Evolutionary conservation across 2,329 filamentous ascomycete genomes (phyloP), one percentile per base, ranked within the genome.

Genomic region (Fonsecaea multimorphosa): DNA sequence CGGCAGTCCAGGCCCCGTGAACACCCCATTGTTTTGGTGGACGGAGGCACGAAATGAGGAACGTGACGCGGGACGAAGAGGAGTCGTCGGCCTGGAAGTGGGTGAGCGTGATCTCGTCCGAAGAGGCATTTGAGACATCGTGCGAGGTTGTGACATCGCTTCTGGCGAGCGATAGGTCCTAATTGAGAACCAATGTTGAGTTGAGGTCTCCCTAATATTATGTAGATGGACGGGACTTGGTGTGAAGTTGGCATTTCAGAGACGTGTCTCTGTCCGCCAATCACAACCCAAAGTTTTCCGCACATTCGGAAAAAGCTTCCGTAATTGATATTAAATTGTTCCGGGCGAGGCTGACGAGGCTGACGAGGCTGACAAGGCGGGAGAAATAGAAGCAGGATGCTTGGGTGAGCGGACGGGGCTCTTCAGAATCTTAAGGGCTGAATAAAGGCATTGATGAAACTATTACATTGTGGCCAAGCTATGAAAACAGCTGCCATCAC

Each of bases 61-160:
- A 59, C 94, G 90, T 2, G 94, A 97, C 22, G 91, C 92, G 16
- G 94, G 91, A 56, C 94, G 91, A 9, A 99, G 86, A 32, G 95
- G 95, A 3, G 95, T 98, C 1, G 93, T 97, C 24, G 94, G 95
- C 68, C 92, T 89, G 49, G 91, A 92, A 4, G 84, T 79, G 19
- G 84, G 85, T 55, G 86, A 82, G 69, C 87, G 88, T 49, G 87
- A 90, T 59, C 83, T 84, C 27, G 88, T 87, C 68, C 82, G 81
- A 46, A 73, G 72, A 51, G 70, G 63, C 22, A 58, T 49, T 24
- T 46, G 63, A 12, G 60, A 55, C 38, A 57, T 22, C 49, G 58
- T 16, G 57, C 58, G 61, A 27, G 65, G 34, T 44, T 64, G 65
- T 16, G 65, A 55, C 65, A 67, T 67, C 4, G 36, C 58, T 19